Base-by-base conservation (phyloP, 805 yeast species). In the Monosporozyma servazzii region DNA sequence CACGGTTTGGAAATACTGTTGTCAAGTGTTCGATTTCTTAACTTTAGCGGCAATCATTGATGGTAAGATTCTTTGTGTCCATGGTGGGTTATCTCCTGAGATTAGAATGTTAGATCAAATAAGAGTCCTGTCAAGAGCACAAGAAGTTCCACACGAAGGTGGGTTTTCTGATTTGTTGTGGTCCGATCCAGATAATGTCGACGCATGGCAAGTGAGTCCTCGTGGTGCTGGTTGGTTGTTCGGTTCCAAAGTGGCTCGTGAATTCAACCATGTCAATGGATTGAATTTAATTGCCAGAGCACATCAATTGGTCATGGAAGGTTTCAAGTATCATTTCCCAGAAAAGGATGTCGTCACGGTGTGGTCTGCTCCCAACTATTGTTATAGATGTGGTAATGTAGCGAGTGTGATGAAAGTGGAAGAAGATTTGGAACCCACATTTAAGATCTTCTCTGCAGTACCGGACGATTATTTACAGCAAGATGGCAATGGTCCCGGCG, bases 171-270 rank as follows among this genome's bases (percentile, higher is more conserved):
- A 91, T 69, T 78, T 91, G 61, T 90, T 91, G 40, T 91, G 99
- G 99, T 84, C 95, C 20, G 99, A 91, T 65, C 99, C 99, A 1
- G 98, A 91, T 67, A 90, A 90, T 62, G 96, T 90, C 44, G 96
- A 88, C 60, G 88, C 96, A 11, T 91, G 99, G 99, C 96, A 96
- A 21, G 96, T 93, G 20, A 84, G 95, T 27, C 96, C 97, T 31
- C 79, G 99, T 64, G 99, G 99, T 55, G 99, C 99, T 0, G 99
- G 99, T 11, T 91, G 98, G 98, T 72, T 91, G 49, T 91, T 91
- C 67, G 99, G 99, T 23, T 80, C 89, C 45, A 85, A 86, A 66
- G 97, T 93, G 23, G 93, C 96, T 17, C 74, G 96, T 52, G 98
- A 93, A 69, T 93, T 93, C 71, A 93, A 91, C 71, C 96, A 93